Evolutionary conservation across 306 rosid genomes (phyloP).

Genomic region (Cicer arietinum): DNA sequence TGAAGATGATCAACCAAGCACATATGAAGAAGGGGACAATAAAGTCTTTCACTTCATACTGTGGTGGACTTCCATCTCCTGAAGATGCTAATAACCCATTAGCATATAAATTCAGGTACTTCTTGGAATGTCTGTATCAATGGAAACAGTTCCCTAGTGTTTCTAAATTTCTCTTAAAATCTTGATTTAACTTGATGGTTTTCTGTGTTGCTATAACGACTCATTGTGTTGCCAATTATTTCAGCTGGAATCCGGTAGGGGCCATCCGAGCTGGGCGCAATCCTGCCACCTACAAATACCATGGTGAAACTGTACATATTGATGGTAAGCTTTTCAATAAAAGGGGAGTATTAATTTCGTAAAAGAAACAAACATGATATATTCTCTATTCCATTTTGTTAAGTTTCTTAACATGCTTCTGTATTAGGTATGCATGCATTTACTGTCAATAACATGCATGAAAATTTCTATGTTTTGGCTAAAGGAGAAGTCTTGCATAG

Average conservation of each 20-base stretch:
- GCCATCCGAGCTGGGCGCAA: slow-evolving; percentile 90
- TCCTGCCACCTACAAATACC: slow-evolving; percentile 79
- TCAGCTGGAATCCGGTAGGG: slow-evolving; percentile 95
- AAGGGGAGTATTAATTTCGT: slow-evolving; percentile 13
- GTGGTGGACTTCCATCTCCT: slow-evolving; percentile 97
- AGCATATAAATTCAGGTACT: slow-evolving; percentile 95
- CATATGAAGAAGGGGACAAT: slow-evolving; percentile 70
- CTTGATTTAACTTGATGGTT: background rate
- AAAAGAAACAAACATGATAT: background rate
- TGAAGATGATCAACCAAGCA: slow-evolving; percentile 89
- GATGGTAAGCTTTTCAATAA: slow-evolving; percentile 67
- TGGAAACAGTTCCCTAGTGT: slow-evolving; percentile 19
- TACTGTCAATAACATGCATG: slow-evolving; percentile 10
- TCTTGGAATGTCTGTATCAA: slow-evolving; percentile 35
- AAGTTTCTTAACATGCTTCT: background rate
- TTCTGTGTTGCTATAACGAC: slow-evolving; percentile 20
- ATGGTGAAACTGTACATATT: slow-evolving; percentile 71
- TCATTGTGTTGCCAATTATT: slow-evolving; percentile 46
- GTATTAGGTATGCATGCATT: slow-evolving; percentile 18
- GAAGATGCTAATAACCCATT: slow-evolving; percentile 95
- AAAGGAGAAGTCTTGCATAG: background rate
- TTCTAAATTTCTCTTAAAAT: background rate
- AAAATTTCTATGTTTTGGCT: slow-evolving; percentile 3
- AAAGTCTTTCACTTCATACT: slow-evolving; percentile 83
- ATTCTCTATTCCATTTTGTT: background rate